Evolutionary conservation across 2,329 filamentous ascomycete genomes (phyloP).

Genomic region (Parasarocladium wereldwijsianum): DNA sequence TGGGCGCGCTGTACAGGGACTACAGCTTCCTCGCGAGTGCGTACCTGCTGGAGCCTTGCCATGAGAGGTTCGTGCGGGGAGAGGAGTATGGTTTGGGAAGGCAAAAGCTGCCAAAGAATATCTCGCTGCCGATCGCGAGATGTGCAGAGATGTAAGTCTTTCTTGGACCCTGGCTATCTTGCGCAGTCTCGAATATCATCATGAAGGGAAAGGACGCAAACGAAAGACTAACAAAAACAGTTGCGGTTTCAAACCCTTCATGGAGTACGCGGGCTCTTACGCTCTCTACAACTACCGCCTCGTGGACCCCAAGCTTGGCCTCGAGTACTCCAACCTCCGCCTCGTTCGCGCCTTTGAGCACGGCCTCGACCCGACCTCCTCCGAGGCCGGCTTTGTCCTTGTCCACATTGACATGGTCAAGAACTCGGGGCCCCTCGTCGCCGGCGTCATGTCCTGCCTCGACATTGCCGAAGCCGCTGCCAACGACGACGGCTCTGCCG

Average conservation of each 20-base stretch:
- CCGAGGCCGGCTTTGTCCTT: conserved; percentile 90
- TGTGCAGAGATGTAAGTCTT: conserved; percentile 72
- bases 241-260: conserved; percentile 75
- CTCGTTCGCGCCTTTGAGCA: conserved; percentile 85
- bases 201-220: too few species aligned
- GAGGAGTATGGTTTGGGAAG: conserved; percentile 67
- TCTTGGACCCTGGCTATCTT: too few species aligned
- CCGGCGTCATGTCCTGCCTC: conserved; percentile 54
- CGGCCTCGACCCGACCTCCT: conserved; percentile 72
- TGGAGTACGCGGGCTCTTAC: conserved; percentile 66
- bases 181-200: too few species aligned
- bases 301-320: conserved; percentile 37
- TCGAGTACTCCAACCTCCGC: conserved; percentile 55
- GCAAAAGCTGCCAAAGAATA: conserved; percentile 54
- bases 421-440: conserved; percentile 65
- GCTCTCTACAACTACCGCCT: conserved; percentile 55
- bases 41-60: conserved; percentile 84
- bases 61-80: conserved; percentile 55
- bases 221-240: conserved; percentile 14
- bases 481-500: conserved; percentile 9
- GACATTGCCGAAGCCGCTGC: conserved; percentile 27
- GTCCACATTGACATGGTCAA: conserved; percentile 94
- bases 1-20: conserved; percentile 82
- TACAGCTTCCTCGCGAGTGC: conserved; percentile 84
- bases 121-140: conserved; percentile 69